These are phyloP conservation scores for Pugionium cornutum DNA, from an alignment of 345 rosid genomes.

Conservation along the genomic window DNA sequence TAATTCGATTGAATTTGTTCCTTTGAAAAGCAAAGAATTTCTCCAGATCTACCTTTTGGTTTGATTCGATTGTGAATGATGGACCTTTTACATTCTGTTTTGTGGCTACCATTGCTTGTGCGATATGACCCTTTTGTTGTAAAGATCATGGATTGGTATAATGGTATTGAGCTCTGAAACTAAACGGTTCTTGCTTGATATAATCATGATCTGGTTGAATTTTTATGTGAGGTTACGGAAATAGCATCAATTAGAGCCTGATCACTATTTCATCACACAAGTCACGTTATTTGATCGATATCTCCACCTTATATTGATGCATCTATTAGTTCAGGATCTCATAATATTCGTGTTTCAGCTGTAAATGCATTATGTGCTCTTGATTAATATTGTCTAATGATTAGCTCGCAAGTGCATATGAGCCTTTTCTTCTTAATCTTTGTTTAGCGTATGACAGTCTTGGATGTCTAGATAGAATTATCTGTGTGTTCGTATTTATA, in stretches of 20 bases:
- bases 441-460: not conserved
- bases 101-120: not conserved
- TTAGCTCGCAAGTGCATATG: not conserved
- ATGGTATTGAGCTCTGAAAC: slow-evolving; percentile 18
- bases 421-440: slow-evolving; percentile 2
- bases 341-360: not conserved
- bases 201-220: slow-evolving; percentile 13
- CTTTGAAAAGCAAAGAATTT: not conserved
- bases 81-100: slow-evolving; percentile 21
- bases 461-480: not conserved
- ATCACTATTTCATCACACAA: slow-evolving; percentile 24
- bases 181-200: slow-evolving; percentile 22
- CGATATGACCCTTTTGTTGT: not conserved
- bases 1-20: slow-evolving; percentile 16
- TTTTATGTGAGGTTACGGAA: not conserved
- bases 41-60: slow-evolving; percentile 17
- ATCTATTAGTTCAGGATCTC: slow-evolving; percentile 7
- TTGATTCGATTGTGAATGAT: slow-evolving; percentile 12
- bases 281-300: slow-evolving; percentile 21
- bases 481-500: not conserved
- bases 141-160: no score
- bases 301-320: slow-evolving; percentile 10
- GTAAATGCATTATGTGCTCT: slow-evolving; percentile 8
- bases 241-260: not conserved
- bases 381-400: not conserved